Evolutionary conservation across 306 rosid genomes (phyloP), one percentile per base, ranked within the genome.

Genomic region (Rosa rugosa): DNA sequence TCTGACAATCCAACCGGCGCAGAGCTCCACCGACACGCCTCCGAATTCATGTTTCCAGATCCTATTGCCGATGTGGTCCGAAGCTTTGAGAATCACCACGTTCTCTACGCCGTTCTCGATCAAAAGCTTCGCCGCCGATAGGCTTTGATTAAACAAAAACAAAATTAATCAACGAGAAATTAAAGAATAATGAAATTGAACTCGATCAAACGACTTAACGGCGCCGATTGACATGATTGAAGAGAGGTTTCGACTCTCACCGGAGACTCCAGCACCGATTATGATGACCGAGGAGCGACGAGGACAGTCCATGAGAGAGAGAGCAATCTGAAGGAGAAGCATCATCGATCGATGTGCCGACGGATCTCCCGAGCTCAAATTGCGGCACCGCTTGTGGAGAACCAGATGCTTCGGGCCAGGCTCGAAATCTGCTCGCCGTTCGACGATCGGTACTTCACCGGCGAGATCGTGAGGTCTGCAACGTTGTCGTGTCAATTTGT

Each of bases 1-100:
- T 27, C 99, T 98, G 51, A 91, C 97, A 34, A 95, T 92, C 99
- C 99, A 95, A 20, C 99, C 99, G 2, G 99, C 98, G 4, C 99
- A 98, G 17, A 92, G 97, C 81, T 95, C 99, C 72, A 86, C 99
- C 79, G 96, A 75, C 71, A 95, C 88, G 13, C 92, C 98, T 2
- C 97, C 98, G 75, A 95, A 95, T 59, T 77, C 51, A 69, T 95
- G 94, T 75, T 91, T 95, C 8, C 91, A 84, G 71, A 95, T 89
- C 87, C 99, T 91, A 7, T 98, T 97, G 41, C 99, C 99, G 59
- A 95, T 90, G 51, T 96, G 91, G 84, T 92, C 96, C 2, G 99
- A 92, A 0, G 99, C 99, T 82, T 95, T 98, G 0, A 95, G 87
- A 22, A 95, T 91, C 84, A 91, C 70, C 42, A 95, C 5, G 83